These are phyloP conservation scores for Zopfia rhizophila DNA, from an alignment of 2,329 filamentous ascomycete species.

Conservation along the genomic window DNA sequence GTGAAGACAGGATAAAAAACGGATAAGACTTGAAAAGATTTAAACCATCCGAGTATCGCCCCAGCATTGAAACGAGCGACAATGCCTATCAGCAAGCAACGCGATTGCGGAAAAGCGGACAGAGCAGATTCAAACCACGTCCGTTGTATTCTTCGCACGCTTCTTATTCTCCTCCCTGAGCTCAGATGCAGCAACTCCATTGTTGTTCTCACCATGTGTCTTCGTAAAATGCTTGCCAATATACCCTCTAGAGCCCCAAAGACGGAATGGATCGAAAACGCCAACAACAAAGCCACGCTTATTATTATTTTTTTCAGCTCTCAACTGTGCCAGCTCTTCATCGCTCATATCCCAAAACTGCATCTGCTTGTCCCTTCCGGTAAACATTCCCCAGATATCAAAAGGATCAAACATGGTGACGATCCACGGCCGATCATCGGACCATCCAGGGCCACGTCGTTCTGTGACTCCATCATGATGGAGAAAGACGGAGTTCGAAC, in stretches of 20 bases:
- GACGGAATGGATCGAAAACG: conserved; percentile 42
- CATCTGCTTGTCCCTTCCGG: conserved; percentile 45
- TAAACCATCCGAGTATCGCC: no score
- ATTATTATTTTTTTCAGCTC: conserved; percentile 37
- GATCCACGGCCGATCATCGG: conserved; percentile 58
- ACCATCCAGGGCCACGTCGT: conserved; percentile 60
- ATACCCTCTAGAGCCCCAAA: conserved; percentile 42
- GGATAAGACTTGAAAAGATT: no score
- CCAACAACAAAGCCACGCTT: conserved; percentile 33
- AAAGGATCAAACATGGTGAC: conserved; percentile 52
- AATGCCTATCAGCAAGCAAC: no score
- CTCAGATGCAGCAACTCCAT: no score
- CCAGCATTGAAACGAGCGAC: no score
- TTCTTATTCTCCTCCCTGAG: no score
- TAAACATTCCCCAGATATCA: conserved; percentile 45
- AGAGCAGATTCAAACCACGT: no score
- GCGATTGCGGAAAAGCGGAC: no score
- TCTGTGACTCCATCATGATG: conserved; percentile 64
- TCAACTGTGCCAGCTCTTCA: conserved; percentile 39
- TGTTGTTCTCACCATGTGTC: no score
- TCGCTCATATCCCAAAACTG: conserved; percentile 51
- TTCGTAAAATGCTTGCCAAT: conserved; percentile 36
- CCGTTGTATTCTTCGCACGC: no score
- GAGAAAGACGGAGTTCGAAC: conserved; percentile 62
- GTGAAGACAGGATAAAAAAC: no score